A percentile compares a stretch with the other conserved stretches of the same genome.
Conservation (phyloP, 1,284 basidiomycete genomes). For the Malassezia psittaci region DNA sequence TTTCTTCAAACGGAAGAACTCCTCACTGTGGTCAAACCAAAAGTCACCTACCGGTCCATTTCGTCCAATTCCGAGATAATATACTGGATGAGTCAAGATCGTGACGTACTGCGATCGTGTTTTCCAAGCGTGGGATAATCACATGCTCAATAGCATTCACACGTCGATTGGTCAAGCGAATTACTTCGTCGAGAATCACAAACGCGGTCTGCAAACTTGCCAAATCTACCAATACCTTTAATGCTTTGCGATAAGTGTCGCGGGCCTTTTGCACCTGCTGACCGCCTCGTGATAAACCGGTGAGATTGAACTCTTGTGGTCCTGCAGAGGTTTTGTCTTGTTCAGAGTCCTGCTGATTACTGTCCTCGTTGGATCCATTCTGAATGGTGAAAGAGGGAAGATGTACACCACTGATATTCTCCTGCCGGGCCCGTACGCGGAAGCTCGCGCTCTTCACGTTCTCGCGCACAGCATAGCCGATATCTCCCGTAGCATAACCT, state of each 20-base stretch:
- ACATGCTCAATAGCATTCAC: slow-evolving; percentile 99
- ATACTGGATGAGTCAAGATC: slow-evolving; percentile 19
- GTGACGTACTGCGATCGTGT: slow-evolving; percentile 68
- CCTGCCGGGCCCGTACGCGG: slow-evolving; percentile 85
- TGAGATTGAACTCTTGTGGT: slow-evolving; percentile 72
- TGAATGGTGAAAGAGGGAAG: slow-evolving; percentile 64
- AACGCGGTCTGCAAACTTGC: slow-evolving; percentile 89
- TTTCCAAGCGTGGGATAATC: slow-evolving; percentile 86
- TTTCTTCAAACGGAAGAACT: slow-evolving; percentile 47
- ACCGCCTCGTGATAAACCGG: slow-evolving; percentile 92
- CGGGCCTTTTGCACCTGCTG: slow-evolving; percentile 88
- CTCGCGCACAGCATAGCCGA: slow-evolving; percentile 62
- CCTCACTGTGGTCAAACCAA: slow-evolving; percentile 19
- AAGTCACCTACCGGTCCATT: slow-evolving; percentile 27
- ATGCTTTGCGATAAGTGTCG: slow-evolving; percentile 92
- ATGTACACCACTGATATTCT: slow-evolving; percentile 97
- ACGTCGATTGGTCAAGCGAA: slow-evolving; percentile 90
- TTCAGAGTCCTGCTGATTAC: background rate
- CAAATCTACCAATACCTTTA: slow-evolving; percentile 91
- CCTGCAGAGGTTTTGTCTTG: background rate
- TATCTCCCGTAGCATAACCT: slow-evolving; percentile 84
- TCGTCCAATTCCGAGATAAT: slow-evolving; percentile 45
- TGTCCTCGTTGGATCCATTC: background rate
- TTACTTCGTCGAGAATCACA: slow-evolving; percentile 96
- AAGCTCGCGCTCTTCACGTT: slow-evolving; percentile 66